These are phyloP conservation scores for Euphorbia pulcherrima DNA, from an alignment of 345 rosid species.

Conservation along the genomic window DNA sequence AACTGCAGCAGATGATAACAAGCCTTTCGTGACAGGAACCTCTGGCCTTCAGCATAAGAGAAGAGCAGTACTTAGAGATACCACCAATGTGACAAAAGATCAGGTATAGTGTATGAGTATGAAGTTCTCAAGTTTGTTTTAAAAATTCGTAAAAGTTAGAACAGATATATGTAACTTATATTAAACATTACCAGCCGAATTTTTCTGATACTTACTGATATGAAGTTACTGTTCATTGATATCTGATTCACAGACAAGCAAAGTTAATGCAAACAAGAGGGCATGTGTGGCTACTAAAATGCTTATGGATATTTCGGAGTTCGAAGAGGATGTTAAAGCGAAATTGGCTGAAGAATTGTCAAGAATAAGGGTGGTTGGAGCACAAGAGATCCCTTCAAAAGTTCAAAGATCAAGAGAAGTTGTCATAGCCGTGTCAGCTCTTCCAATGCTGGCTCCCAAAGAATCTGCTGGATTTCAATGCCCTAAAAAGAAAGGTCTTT, in stretches of 20 bases:
- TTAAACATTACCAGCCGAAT: not conserved
- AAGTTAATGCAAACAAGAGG: constrained; percentile 33
- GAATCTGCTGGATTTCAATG: constrained; percentile 13
- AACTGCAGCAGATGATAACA: constrained; percentile 47
- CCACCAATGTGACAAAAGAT: constrained; percentile 33
- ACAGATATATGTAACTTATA: constrained; percentile 2
- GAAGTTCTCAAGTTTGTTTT: constrained; percentile 11
- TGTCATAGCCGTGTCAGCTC: constrained; percentile 18
- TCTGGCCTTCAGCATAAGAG: constrained; percentile 55
- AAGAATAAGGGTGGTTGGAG: constrained; percentile 63
- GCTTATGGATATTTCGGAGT: constrained; percentile 33
- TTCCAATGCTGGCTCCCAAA: constrained; percentile 15
- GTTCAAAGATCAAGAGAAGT: constrained; percentile 20
- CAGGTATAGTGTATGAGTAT: constrained; percentile 52
- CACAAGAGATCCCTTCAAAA: constrained; percentile 28
- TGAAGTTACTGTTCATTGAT: constrained; percentile 11
- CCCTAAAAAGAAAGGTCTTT: constrained; percentile 33
- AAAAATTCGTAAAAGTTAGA: not conserved
- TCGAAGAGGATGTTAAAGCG: constrained; percentile 48
- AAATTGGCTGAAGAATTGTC: constrained; percentile 70
- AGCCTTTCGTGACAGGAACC: constrained; percentile 28
- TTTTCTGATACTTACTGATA: constrained; percentile 5
- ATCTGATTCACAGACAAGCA: constrained; percentile 42
- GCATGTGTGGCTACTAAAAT: constrained; percentile 27
- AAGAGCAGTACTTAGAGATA: constrained; percentile 74